Evolutionary conservation across 1,139 yeast species (phyloP).

Genomic region (Pichia sp.): DNA sequence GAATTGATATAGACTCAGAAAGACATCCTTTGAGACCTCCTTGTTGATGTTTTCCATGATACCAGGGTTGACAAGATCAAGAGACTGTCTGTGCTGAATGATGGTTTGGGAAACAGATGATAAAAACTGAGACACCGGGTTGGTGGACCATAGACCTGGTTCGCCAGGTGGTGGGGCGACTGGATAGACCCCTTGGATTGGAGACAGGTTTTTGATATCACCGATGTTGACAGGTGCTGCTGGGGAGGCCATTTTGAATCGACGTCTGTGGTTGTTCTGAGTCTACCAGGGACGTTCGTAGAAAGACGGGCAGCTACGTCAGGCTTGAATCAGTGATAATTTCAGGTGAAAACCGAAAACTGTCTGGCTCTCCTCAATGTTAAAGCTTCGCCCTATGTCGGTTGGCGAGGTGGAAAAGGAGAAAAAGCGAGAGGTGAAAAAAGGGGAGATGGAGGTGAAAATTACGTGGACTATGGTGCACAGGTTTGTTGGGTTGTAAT

Average conservation of each 20-base stretch:
- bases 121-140: slow-evolving; percentile 78
- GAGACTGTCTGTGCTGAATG: slow-evolving; percentile 72
- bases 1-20: slow-evolving; percentile 84
- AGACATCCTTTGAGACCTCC: slow-evolving; percentile 91
- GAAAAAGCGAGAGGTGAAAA: not conserved
- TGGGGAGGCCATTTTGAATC: slow-evolving; percentile 22
- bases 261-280: not conserved
- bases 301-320: not conserved
- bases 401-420: not conserved
- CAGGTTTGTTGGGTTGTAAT: not conserved
- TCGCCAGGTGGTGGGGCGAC: slow-evolving; percentile 46
- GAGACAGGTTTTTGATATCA: slow-evolving; percentile 39
- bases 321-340: not conserved
- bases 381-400: not conserved
- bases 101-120: slow-evolving; percentile 73
- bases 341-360: no score
- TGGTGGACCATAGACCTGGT: slow-evolving; percentile 72
- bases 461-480: not conserved
- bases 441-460: not conserved
- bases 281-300: not conserved
- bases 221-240: slow-evolving; percentile 20
- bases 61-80: slow-evolving; percentile 88
- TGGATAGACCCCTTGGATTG: slow-evolving; percentile 55
- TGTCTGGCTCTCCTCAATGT: not conserved
- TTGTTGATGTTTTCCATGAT: slow-evolving; percentile 89